Evolutionary conservation across 345 rosid genomes (phyloP), one percentile per base, ranked within the genome.

Genomic region (Pistacia atlantica): DNA sequence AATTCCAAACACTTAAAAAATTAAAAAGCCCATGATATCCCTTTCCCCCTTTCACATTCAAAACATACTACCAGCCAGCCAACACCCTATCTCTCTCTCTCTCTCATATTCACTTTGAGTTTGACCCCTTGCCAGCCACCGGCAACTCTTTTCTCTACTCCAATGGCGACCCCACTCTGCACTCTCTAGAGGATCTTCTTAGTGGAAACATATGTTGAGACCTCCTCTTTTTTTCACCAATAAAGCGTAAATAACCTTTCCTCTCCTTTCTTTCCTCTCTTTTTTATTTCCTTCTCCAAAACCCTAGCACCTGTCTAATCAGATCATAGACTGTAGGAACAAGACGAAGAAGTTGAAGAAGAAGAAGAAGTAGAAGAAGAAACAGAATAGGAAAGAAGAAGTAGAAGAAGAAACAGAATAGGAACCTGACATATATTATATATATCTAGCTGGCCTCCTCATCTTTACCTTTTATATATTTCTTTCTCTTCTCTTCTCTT

Each of bases 121-220:
- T 90, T 87, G 98, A 91, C 97, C 93, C 87, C 84, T 85, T 79
- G 93, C 93, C 98, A 85, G 88, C 95, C 90, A 90, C 87, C 90
- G 83, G 80, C 89, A 86, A 75, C 81, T 79, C 89, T 80, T 72
- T 71, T 82, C 82, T 78, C 78, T 75, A 13, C 79, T 76, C 87
- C 85, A 80, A 82, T 83, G 85, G 84, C 67, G 89, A 77, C 91
- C 86, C 88, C 87, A 84, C 87, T 79, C 76, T 77, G 78, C 86
- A 69, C 82, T 79, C 85, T 77, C 73, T 79, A 56, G 66, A 79
- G 79, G 84, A 82, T 87, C 86, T 76, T 85, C 90, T 68, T 71
- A 73, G 82, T 78, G 80, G 77, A 82, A 86, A 80, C 81, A 76
- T 38, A 48, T 66, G 62, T 69, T 49, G 42, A 71, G 38, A 42